Evolutionary conservation across 148 eudicot species (phyloP), one percentile per base, ranked within the genome.

Genomic region (Fagopyrum homotropicum): DNA sequence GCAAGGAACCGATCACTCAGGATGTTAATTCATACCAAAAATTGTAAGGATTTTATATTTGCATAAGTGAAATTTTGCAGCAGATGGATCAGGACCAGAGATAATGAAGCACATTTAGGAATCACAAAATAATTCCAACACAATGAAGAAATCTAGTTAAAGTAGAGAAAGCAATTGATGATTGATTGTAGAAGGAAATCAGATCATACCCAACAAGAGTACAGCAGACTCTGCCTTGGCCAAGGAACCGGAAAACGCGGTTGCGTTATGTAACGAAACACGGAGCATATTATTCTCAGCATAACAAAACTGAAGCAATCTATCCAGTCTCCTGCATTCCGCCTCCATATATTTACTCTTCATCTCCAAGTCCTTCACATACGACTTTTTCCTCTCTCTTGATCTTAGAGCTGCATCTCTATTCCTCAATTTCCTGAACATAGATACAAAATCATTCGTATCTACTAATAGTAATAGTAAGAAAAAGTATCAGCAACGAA

Each of bases 171-270:
- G 29, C 3, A 6, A 7, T 16, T 59, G 10, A 59, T 59, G 64
- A 6, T 17, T 5, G 22, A 59, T 12, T 17, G 17, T 45, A 72
- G 30, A 76, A 77, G 60, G 49, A 9, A 73, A 17, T 73, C 9
- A 77, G n/a, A 59, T 59, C 87, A 79, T 88, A 95, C 99, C 99
- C 99, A 86, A 80, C 82, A 87, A 81, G 98, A 95, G 99, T 91
- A 95, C 99, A 75, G 99, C 99, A 95, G 99, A 92, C 99, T 95
- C 97, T 93, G 92, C 96, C 85, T 83, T 92, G 91, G 99, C 66
- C 88, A 82, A 74, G 84, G 91, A 82, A 84, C 87, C 86, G 88
- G 85, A 91, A 83, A 77, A 87, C 61, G 88, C 88, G 82, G 76
- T 82, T 64, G 82, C 82, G 82, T 79, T 87, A 52, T 89, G 93